Percentiles rank a stretch among this genome's conserved stretches.
These are phyloP conservation scores for Verbena officinalis DNA, from an alignment of 257 asterid species.

Conservation along the genomic window DNA sequence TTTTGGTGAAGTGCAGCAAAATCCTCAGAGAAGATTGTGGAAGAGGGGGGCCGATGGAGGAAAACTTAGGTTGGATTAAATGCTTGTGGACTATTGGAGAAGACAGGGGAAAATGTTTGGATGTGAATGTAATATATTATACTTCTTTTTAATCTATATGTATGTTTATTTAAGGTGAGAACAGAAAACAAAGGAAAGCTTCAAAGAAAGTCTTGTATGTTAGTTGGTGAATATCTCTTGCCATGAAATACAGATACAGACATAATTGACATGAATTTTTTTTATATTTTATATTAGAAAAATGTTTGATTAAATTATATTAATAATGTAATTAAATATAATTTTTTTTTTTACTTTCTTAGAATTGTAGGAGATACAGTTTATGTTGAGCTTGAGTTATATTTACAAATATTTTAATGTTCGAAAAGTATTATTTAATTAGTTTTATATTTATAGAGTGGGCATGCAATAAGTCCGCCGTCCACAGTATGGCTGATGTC, in stretches of 20 bases:
- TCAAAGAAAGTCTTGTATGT: no score
- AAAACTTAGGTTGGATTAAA: slow-evolving; percentile 44
- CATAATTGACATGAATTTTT: no score
- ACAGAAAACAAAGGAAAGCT: slow-evolving; percentile 29
- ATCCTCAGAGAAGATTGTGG: slow-evolving; percentile 25
- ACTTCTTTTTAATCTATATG: background rate
- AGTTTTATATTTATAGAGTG: slow-evolving; percentile 10
- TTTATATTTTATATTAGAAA: no score
- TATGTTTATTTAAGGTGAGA: slow-evolving; percentile 17
- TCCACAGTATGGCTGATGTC: slow-evolving; percentile 31
- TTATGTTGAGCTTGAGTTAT: no score
- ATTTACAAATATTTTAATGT: no score
- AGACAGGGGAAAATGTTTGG: slow-evolving; percentile 24
- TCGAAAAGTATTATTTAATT: background rate
- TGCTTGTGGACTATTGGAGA: slow-evolving; percentile 32
- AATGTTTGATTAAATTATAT: no score
- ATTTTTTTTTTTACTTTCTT: no score
- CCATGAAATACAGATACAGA: no score
- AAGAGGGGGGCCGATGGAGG: slow-evolving; percentile 10
- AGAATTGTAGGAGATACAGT: no score
- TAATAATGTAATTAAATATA: no score
- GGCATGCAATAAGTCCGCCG: slow-evolving; percentile 36
- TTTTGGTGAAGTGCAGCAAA: slow-evolving; percentile 25
- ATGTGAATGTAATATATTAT: slow-evolving; percentile 24
- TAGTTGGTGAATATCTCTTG: slow-evolving; percentile 50